Conservation (phyloP, 768 basidiomycete species). For the Macrolepiota fuliginosa region DNA sequence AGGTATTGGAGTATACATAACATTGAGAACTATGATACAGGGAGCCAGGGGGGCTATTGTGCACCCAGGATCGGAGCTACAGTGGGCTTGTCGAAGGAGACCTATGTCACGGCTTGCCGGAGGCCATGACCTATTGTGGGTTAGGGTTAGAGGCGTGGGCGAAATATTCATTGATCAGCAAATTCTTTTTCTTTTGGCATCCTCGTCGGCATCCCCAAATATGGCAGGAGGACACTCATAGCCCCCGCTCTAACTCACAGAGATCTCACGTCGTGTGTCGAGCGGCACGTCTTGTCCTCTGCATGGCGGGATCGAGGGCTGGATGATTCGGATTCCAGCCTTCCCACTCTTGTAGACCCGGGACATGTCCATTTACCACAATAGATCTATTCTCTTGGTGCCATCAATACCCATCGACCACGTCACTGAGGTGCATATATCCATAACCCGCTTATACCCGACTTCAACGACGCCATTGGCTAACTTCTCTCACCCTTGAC, state of each 20-base stretch:
- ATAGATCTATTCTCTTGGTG: background rate
- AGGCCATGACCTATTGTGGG: too few relatives aligned
- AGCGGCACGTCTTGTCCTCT: background rate
- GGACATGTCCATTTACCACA: background rate
- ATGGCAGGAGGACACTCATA: background rate
- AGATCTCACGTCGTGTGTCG: background rate
- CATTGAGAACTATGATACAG: too few relatives aligned
- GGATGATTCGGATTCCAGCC: background rate
- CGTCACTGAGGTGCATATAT: background rate
- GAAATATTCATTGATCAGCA: background rate
- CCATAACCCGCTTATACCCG: background rate
- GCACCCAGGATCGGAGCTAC: too few relatives aligned
- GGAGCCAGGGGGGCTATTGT: too few relatives aligned
- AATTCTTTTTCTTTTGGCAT: too few relatives aligned
- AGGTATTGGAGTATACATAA: too few relatives aligned
- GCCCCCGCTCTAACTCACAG: background rate
- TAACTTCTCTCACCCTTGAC: background rate
- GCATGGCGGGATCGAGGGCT: background rate
- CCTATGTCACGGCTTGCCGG: too few relatives aligned
- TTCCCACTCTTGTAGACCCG: background rate
- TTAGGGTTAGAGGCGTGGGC: too few relatives aligned
- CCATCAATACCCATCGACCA: background rate
- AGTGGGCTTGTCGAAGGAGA: too few relatives aligned
- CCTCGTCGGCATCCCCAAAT: background rate
- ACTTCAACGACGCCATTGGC: conserved; percentile 1